These are phyloP conservation scores for Populus hybrid DNA, from an alignment of 441 rosid genomes.

Conservation along the genomic window DNA sequence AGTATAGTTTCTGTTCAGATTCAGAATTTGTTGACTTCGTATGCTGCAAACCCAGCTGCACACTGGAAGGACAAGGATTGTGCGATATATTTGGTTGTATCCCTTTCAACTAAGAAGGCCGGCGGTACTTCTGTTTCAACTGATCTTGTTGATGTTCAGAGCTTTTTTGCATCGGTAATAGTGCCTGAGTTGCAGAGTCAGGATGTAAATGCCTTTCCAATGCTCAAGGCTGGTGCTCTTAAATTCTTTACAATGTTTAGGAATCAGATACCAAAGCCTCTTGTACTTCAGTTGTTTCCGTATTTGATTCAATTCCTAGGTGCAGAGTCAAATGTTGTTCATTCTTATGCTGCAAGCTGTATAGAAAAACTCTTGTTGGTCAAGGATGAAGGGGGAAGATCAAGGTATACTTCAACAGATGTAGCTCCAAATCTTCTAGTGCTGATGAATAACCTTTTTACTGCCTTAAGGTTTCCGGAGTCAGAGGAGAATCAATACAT, in stretches of 20 bases:
- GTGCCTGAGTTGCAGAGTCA: slow-evolving; percentile 81
- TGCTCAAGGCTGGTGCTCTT: slow-evolving; percentile 94
- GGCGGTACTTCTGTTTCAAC: slow-evolving; percentile 80
- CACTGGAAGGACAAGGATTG: slow-evolving; percentile 98
- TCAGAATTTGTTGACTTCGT: slow-evolving; percentile 61
- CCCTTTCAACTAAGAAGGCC: slow-evolving; percentile 83
- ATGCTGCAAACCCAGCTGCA: slow-evolving; percentile 55
- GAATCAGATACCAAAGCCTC: slow-evolving; percentile 58
- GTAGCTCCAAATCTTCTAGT: slow-evolving; percentile 50
- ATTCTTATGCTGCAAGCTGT: slow-evolving; percentile 94
- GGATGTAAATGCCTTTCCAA: slow-evolving; percentile 68
- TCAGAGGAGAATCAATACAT: slow-evolving; percentile 93
- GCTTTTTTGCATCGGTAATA: slow-evolving; percentile 66
- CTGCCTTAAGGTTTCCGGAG: slow-evolving; percentile 69
- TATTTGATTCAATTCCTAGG: slow-evolving; percentile 69
- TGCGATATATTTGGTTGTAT: slow-evolving; percentile 87
- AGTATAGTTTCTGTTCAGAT: slow-evolving; percentile 69
- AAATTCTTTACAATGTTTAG: slow-evolving; percentile 85
- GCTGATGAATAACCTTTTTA: slow-evolving; percentile 72
- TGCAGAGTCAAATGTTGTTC: slow-evolving; percentile 88
- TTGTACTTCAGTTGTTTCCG: slow-evolving; percentile 63
- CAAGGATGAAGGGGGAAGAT: slow-evolving; percentile 71
- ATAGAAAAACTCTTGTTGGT: slow-evolving; percentile 88
- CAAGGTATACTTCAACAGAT: slow-evolving; percentile 60
- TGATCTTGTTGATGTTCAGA: slow-evolving; percentile 80